phyloP scores from a whole-genome alignment of 495 filamentous ascomycete species.

The Penicillium macrosclerotiorum region DNA sequence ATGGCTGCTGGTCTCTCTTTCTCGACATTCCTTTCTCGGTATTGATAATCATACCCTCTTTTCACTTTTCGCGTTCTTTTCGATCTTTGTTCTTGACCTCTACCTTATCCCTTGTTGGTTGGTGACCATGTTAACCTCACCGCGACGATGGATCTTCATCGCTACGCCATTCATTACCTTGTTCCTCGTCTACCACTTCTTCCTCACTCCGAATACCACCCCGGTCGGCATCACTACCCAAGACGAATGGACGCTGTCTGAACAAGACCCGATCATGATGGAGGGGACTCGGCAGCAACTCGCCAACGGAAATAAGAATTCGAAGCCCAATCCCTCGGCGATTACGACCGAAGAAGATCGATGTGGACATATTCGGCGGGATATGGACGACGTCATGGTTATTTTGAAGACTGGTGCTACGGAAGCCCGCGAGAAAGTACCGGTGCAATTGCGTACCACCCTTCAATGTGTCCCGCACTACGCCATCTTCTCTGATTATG shows the following conservation, averaged over 20 bases:
- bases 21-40: constrained; percentile 9
- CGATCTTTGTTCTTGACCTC: neutral
- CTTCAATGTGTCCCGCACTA: constrained; percentile 42
- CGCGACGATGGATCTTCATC: constrained; percentile 30
- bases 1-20: neutral
- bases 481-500: constrained; percentile 47
- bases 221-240: constrained; percentile 1
- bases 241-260: constrained; percentile 8
- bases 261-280: constrained; percentile 7
- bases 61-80: constrained; percentile 1
- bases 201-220: constrained; percentile 11
- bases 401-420: constrained; percentile 45
- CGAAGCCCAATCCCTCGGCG: neutral
- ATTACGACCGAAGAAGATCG: constrained; percentile 9
- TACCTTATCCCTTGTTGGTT: neutral
- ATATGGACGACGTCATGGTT: constrained; percentile 39
- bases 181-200: constrained; percentile 17
- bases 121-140: constrained; percentile 24
- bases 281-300: constrained; percentile 5
- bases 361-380: constrained; percentile 17
- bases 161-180: constrained; percentile 25
- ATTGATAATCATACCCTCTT: constrained; percentile 3
- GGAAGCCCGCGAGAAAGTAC: constrained; percentile 36
- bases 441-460: constrained; percentile 40
- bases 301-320: neutral